Conservation (phyloP, 169 alveolate species). For the Theileria parva region DNA sequence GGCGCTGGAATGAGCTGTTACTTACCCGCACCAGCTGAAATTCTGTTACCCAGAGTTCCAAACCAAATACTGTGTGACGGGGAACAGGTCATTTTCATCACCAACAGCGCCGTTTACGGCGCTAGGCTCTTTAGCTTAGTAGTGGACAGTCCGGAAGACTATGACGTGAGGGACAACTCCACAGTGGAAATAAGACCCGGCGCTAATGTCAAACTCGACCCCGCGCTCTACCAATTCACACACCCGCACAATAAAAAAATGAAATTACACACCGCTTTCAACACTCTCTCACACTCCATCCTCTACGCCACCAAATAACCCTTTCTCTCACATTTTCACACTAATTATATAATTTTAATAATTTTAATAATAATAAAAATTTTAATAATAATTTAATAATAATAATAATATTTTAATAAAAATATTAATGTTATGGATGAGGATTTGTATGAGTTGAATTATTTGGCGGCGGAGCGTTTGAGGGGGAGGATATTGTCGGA, state of each 20-base stretch:
- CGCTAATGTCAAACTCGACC: conserved; percentile 35
- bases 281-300: conserved; percentile 55
- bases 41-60: conserved; percentile 22
- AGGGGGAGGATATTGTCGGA: conserved; percentile 14
- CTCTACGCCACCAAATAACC: background rate
- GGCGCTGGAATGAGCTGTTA: conserved; percentile 30
- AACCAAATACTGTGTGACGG: conserved; percentile 40
- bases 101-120: conserved; percentile 38
- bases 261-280: conserved; percentile 39
- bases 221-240: conserved; percentile 59
- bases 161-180: conserved; percentile 32
- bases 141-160: conserved; percentile 16
- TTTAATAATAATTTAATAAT: no score
- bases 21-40: conserved; percentile 26
- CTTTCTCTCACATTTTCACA: background rate
- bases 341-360: no score
- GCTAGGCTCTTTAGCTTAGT: conserved; percentile 29
- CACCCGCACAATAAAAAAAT: conserved; percentile 5
- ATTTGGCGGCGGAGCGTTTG: conserved; percentile 28
- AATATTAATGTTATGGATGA: conserved; percentile 30
- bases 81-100: conserved; percentile 42
- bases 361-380: no score
- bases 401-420: no score
- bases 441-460: conserved; percentile 33
- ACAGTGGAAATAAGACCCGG: conserved; percentile 33